A percentile compares a stretch with the other conserved stretches of the same genome.
phyloP scores from a whole-genome alignment of 2,329 filamentous ascomycete genomes.

The Colletotrichum sansevieriae region DNA sequence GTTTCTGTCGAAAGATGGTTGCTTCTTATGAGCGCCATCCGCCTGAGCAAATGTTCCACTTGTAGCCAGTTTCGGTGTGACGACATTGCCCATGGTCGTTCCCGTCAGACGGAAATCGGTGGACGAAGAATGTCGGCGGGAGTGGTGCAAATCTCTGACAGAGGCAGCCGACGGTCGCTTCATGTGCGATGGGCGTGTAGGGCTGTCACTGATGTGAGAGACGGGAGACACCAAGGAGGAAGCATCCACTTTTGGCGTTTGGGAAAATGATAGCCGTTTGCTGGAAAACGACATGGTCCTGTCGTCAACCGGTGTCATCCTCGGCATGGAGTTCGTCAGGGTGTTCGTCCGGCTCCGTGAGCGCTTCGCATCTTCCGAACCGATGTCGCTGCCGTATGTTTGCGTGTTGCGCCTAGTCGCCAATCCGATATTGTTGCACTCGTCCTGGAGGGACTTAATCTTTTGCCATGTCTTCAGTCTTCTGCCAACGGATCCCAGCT shows the following conservation, averaged over 20 bases:
- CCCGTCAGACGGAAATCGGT: conserved; percentile 74
- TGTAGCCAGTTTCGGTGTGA: conserved; percentile 58
- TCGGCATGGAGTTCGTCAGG: conserved; percentile 62
- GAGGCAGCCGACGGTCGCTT: conserved; percentile 84
- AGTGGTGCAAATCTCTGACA: conserved; percentile 84
- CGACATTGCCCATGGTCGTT: conserved; percentile 49
- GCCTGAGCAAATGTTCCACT: conserved; percentile 58
- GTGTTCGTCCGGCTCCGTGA: conserved; percentile 70
- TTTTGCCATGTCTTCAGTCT: conserved; percentile 97
- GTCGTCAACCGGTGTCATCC: conserved; percentile 57
- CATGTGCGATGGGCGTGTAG: conserved; percentile 62
- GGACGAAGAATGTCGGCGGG: conserved; percentile 83
- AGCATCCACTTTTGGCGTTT: conserved; percentile 65
- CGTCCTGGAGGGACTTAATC: conserved; percentile 91
- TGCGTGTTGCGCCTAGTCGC: conserved; percentile 66
- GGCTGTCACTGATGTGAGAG: conserved; percentile 60
- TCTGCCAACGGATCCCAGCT: conserved; percentile 90
- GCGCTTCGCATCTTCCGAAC: conserved; percentile 65
- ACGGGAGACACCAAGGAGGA: conserved; percentile 56
- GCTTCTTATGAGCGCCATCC: conserved; percentile 68
- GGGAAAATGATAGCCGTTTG: conserved; percentile 62
- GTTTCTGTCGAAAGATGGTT: conserved; percentile 77
- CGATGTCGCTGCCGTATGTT: conserved; percentile 70
- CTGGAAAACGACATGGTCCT: conserved; percentile 61
- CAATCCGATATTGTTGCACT: conserved; percentile 71